Evolutionary conservation across 108 stramenopile species (phyloP).

Genomic region (Nitzschia sp.): DNA sequence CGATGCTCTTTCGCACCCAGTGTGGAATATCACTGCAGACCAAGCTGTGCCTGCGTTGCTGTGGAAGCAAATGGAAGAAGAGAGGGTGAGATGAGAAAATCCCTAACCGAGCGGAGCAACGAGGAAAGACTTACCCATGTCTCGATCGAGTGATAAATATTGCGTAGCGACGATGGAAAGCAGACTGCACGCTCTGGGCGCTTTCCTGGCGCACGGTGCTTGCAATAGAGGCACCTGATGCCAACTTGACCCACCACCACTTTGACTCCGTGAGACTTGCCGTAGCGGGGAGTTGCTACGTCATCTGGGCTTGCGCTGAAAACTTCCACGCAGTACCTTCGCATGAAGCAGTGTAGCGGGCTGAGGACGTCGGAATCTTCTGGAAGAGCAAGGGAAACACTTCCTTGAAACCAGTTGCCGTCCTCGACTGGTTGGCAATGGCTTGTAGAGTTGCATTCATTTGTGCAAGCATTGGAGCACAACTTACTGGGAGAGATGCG

Average conservation of each 20-base stretch:
- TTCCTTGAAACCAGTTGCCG: constrained; percentile 20
- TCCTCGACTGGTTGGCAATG: too few relatives aligned
- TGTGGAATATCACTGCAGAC: constrained; percentile 46
- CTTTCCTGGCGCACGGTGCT: constrained; percentile 25
- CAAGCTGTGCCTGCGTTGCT: constrained; percentile 54
- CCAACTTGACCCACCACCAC: constrained; percentile 51
- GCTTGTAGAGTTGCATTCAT: neutral
- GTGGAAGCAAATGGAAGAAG: too few relatives aligned
- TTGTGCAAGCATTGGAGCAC: neutral
- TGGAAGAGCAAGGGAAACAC: constrained; percentile 50
- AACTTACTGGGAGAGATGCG: neutral
- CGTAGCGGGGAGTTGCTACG: constrained; percentile 68
- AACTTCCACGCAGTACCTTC: constrained; percentile 72
- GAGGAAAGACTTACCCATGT: too few relatives aligned
- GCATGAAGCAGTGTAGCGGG: constrained; percentile 81
- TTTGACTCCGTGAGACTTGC: constrained; percentile 55
- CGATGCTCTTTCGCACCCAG: constrained; percentile 42
- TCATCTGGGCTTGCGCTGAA: constrained; percentile 69
- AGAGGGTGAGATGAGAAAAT: too few relatives aligned
- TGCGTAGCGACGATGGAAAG: constrained; percentile 46
- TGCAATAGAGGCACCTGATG: constrained; percentile 61
- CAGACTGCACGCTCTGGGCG: constrained; percentile 48
- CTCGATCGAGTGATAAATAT: constrained; percentile 65
- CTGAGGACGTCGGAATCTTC: constrained; percentile 72
- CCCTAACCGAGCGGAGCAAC: too few relatives aligned